Percentiles rank a stretch among this genome's conserved stretches.
These are phyloP conservation scores for Grammothele lineata DNA, from an alignment of 768 basidiomycete genomes.

Conservation along the genomic window DNA sequence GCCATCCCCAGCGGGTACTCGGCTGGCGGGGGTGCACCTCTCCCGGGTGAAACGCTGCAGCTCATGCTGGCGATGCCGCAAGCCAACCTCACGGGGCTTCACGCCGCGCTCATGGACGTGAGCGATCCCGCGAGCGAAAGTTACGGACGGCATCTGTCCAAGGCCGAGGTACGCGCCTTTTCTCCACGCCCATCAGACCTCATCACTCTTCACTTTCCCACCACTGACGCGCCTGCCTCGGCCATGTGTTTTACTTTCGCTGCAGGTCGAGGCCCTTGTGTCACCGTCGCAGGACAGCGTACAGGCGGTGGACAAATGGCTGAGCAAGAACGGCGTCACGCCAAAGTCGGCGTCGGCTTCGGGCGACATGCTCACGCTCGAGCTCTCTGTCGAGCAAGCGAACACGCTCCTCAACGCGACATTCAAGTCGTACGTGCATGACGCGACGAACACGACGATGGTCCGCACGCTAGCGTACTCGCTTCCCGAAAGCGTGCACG, in stretches of 20 bases:
- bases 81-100: conserved; percentile 31
- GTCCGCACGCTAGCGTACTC: conserved; percentile 36
- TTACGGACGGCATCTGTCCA: conserved; percentile 16
- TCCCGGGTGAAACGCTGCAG: neutral
- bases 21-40: neutral
- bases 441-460: conserved; percentile 23
- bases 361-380: conserved; percentile 30
- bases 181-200: neutral
- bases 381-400: conserved; percentile 21
- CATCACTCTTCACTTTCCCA: too few relatives aligned
- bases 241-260: neutral
- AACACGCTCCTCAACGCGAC: conserved; percentile 3
- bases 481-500: conserved; percentile 27
- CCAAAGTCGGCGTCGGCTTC: neutral
- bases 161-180: conserved; percentile 4
- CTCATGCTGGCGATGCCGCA: conserved; percentile 29
- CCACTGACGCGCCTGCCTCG: too few relatives aligned
- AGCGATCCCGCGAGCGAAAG: conserved; percentile 33
- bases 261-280: conserved; percentile 1
- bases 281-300: neutral
- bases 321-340: conserved; percentile 1
- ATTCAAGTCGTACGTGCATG: conserved; percentile 26
- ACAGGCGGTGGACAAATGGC: conserved; percentile 7
- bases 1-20: conserved; percentile 2
- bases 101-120: conserved; percentile 29